Evolutionary conservation across 2,329 filamentous ascomycete species (phyloP).

Genomic region (Ophiocordyceps camponoti-leonardi): DNA sequence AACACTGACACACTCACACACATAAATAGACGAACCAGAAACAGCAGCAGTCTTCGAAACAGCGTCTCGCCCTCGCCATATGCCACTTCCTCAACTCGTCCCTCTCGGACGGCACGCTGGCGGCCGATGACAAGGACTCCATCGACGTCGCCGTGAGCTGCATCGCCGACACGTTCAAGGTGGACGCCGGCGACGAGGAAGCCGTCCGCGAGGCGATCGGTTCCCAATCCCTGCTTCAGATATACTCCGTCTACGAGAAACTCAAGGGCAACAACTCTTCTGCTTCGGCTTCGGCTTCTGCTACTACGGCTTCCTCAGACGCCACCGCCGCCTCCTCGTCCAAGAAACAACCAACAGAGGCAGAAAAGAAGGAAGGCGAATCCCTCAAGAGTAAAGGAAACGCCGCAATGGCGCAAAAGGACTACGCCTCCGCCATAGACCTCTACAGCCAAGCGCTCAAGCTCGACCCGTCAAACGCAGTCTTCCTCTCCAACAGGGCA

Average conservation of each 20-base stretch:
- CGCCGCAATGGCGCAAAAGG: conserved; percentile 85
- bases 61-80: conserved; percentile 92
- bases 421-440: conserved; percentile 68
- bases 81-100: conserved; percentile 86
- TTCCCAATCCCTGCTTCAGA: conserved; percentile 71
- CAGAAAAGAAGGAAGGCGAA: conserved; percentile 67
- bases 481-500: conserved; percentile 95
- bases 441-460: conserved; percentile 76
- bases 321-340: conserved; percentile 8
- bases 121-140: conserved; percentile 76
- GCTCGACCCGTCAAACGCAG: conserved; percentile 70
- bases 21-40: conserved; percentile 16
- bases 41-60: conserved; percentile 27
- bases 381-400: conserved; percentile 81
- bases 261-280: conserved; percentile 42
- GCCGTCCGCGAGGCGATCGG: conserved; percentile 65
- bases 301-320: too few species aligned
- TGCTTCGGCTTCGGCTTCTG: neutral
- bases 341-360: conserved; percentile 21
- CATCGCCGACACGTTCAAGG: conserved; percentile 88
- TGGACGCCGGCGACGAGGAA: conserved; percentile 63
- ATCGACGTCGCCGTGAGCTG: conserved; percentile 90
- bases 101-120: conserved; percentile 72
- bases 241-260: conserved; percentile 95
- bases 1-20: too few species aligned